These are phyloP conservation scores for Epichloe glyceriae DNA, from an alignment of 2,329 filamentous ascomycete species.

Conservation along the genomic window DNA sequence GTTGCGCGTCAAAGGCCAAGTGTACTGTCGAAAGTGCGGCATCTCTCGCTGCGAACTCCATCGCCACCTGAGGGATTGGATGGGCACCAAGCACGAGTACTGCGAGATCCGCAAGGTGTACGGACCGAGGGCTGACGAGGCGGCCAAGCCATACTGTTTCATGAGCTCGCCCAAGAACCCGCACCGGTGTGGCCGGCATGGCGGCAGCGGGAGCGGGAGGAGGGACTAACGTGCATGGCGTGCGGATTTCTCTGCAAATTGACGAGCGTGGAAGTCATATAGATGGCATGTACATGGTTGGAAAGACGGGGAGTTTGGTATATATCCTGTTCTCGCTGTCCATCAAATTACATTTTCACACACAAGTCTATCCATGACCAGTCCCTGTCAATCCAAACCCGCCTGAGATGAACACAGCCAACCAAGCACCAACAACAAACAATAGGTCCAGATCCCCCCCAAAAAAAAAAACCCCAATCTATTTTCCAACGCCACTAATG, in stretches of 20 bases:
- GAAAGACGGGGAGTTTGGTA: too few species aligned
- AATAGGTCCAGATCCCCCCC: too few species aligned
- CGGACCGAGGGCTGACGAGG: slow-evolving; percentile 32
- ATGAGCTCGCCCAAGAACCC: slow-evolving; percentile 47
- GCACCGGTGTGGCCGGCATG: slow-evolving; percentile 44
- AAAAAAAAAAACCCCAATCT: too few species aligned
- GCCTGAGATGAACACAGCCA: too few species aligned
- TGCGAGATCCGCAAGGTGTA: slow-evolving; percentile 47
- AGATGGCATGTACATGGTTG: too few species aligned
- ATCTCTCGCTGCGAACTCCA: slow-evolving; percentile 49
- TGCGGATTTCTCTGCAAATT: too few species aligned
- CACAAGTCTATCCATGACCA: too few species aligned
- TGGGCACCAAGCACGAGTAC: slow-evolving; percentile 44
- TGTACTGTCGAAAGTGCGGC: slow-evolving; percentile 50
- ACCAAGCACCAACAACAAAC: too few species aligned
- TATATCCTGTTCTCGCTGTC: too few species aligned
- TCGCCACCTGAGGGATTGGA: slow-evolving; percentile 47
- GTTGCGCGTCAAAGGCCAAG: slow-evolving; percentile 43
- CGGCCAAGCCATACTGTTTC: slow-evolving; percentile 40
- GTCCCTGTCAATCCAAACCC: too few species aligned
- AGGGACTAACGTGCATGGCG: neutral
- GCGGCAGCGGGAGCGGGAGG: slow-evolving; percentile 14
- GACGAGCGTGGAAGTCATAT: too few species aligned
- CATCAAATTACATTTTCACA: too few species aligned
- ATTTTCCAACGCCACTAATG: neutral